phyloP scores from a whole-genome alignment of 2,329 filamentous ascomycete genomes.

The Meredithiella fracta region DNA sequence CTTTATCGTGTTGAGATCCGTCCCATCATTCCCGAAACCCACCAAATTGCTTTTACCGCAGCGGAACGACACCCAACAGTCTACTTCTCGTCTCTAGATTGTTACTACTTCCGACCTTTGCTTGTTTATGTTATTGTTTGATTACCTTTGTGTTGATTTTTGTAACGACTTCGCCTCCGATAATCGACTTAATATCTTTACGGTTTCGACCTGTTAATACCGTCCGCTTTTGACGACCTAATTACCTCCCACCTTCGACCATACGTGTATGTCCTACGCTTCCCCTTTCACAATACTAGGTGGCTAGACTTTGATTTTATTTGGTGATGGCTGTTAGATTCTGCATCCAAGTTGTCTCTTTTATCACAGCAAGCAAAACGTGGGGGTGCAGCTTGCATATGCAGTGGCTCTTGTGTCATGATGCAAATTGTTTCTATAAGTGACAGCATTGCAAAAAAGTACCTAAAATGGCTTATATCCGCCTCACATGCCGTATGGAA shows the following conservation, averaged over 20 bases:
- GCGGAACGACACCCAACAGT: no score
- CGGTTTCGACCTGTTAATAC: neutral
- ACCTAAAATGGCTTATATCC: no score
- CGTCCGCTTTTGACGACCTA: neutral
- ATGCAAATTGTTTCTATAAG: no score
- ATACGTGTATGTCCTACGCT: neutral
- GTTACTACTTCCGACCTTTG: neutral
- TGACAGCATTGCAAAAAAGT: no score
- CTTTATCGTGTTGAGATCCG: neutral
- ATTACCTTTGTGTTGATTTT: conserved; percentile 3
- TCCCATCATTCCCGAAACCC: neutral
- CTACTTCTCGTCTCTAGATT: no score
- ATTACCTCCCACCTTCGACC: neutral
- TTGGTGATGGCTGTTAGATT: neutral
- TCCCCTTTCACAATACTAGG: neutral
- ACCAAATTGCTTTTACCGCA: no score
- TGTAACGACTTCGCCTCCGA: neutral
- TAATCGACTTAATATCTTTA: neutral
- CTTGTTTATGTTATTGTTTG: conserved; percentile 3
- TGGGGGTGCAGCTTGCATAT: no score
- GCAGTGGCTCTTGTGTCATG: no score
- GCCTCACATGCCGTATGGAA: neutral
- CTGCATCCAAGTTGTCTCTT: neutral
- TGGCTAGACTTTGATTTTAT: neutral
- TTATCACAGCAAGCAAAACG: no score